Base-by-base conservation (phyloP, 2,329 filamentous ascomycete genomes). In the Calonectria pseudoreteaudii region DNA sequence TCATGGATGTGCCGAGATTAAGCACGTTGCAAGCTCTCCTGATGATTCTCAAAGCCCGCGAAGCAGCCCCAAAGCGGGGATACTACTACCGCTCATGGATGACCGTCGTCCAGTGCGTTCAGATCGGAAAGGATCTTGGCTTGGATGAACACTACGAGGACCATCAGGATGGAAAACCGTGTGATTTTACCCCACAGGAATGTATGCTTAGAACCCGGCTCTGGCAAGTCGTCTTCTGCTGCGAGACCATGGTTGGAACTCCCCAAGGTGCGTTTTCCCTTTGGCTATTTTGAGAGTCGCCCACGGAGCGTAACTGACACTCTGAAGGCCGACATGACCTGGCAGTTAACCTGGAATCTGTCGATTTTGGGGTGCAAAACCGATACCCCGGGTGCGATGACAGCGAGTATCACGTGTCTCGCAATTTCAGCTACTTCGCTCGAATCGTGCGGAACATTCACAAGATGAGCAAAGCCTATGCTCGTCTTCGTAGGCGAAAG, bases 11-110 rank as follows among this genome's bases (percentile, higher is more conserved):
- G 30, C 95, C 96, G 2, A 91, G 96, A 65, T 82, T 98, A 60
- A 98, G 95, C 84, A 98, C 97, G 0, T 92, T 98, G 13, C 96
- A 98, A 85, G 96, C 95, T 4, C 88, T 98, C 74, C 86, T 98
- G 56, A 93, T 98, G 56, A 89, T 98, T 23, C 86, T 98, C 53
- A 98, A 98, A 84, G 97, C 96, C 1, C 91, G 95, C 76, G 96
- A 98, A 84, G 94, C 94, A n/a, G 92, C 94, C 11, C 96, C 96
- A 0, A 98, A 98, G 82, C 92, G 95, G 74, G 97, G 97, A 1
- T 98, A 98, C 82, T 98, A 97, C 84, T 98, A 97, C 85, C 93
- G 96, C 47, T 98, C 97, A 0, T 98, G 97, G 96, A 98, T 98
- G 92, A 95, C 94, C 7, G 92, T 98, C 26, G 96, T 98, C 68